Evolutionary conservation across 2,329 filamentous ascomycete species (phyloP).

Genomic region (Verticillium klebahnii): DNA sequence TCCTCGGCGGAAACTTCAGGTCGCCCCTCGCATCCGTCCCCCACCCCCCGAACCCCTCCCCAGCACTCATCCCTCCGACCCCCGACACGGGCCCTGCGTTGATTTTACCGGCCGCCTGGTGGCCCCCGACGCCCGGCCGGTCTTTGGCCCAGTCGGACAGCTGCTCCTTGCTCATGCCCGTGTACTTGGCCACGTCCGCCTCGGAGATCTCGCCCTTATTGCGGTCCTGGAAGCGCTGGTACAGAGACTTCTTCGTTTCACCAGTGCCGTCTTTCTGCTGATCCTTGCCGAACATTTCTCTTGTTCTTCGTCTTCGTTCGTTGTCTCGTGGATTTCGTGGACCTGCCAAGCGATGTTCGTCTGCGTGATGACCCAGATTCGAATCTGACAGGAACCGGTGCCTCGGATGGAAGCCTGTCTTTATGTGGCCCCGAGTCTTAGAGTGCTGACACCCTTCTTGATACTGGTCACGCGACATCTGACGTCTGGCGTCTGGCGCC

Average conservation of each 20-base stretch:
- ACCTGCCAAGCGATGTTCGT: no score
- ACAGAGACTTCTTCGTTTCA: constrained; percentile 23
- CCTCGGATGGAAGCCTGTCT: no score
- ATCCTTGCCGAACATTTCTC: not conserved
- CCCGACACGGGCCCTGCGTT: constrained; percentile 23
- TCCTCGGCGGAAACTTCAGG: constrained; percentile 29
- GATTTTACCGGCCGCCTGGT: constrained; percentile 30
- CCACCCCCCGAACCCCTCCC: constrained; percentile 28
- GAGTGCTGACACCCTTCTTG: no score
- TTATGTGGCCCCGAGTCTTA: no score
- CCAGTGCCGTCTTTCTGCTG: not conserved
- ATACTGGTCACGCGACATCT: no score
- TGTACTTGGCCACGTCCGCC: constrained; percentile 35
- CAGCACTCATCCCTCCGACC: constrained; percentile 22
- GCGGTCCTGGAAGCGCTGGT: constrained; percentile 22
- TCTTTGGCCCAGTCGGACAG: constrained; percentile 31
- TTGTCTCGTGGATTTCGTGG: no score
- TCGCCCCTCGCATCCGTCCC: constrained; percentile 21
- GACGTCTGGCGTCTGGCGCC: no score
- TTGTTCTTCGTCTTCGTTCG: not conserved
- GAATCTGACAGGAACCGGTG: no score
- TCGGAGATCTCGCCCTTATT: constrained; percentile 29
- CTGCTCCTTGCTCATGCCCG: constrained; percentile 27
- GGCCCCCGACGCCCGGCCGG: constrained; percentile 33
- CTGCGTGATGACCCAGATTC: no score